Percentiles rank a stretch among this genome's conserved stretches.
Conservation (phyloP, 148 eudicot genomes). For the Rhododendron ovatum region DNA sequence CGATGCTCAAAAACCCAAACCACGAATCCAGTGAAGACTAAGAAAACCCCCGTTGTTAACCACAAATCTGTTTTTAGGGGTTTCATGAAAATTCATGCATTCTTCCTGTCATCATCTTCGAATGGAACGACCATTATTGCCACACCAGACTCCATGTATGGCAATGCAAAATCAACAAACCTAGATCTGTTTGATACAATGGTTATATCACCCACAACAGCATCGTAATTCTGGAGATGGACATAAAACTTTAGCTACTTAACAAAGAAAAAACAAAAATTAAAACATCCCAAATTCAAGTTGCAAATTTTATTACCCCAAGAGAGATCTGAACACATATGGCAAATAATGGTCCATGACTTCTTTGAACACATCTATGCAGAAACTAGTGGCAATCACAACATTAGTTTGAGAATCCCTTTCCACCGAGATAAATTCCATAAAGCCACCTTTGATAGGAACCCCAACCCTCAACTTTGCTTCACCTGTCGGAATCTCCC, state of each 20-base stretch:
- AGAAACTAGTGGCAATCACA: constrained; percentile 32
- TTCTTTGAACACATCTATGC: constrained; percentile 47
- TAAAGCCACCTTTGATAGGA: constrained; percentile 23
- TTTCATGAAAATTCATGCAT: constrained; percentile 63
- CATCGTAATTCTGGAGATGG: constrained; percentile 40
- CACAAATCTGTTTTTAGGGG: constrained; percentile 61
- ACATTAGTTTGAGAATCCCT: constrained; percentile 12
- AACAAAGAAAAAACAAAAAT: not conserved
- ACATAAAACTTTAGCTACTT: not conserved
- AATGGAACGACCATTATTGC: constrained; percentile 45
- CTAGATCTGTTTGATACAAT: constrained; percentile 43
- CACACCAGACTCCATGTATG: constrained; percentile 62
- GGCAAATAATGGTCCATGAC: constrained; percentile 30
- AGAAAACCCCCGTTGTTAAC: constrained; percentile 36
- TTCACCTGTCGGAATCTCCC: constrained; percentile 45
- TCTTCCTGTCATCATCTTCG: constrained; percentile 11
- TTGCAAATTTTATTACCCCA: constrained; percentile 18
- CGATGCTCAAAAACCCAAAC: constrained; percentile 77
- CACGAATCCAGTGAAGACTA: constrained; percentile 56
- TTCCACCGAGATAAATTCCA: constrained; percentile 34
- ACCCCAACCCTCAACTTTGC: constrained; percentile 38
- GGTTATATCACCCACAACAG: constrained; percentile 56
- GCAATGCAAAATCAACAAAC: constrained; percentile 55
- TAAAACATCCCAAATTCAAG: not conserved
- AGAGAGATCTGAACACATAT: constrained; percentile 32